These are phyloP conservation scores for Ogataea paradorogensis DNA, from an alignment of 805 yeast genomes.

Conservation along the genomic window DNA sequence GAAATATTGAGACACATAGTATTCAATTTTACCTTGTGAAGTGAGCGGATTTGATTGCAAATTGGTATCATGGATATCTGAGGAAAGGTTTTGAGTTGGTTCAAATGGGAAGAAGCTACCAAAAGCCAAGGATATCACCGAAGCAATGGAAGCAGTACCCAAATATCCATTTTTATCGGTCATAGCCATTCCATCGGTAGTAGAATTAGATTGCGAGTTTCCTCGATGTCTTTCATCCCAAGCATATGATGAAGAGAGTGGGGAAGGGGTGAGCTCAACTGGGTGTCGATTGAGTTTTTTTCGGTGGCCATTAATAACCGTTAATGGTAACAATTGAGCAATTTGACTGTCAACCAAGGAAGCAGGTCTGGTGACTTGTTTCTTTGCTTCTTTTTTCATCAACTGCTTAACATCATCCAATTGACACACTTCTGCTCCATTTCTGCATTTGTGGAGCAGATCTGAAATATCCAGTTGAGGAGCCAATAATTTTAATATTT, in stretches of 20 bases:
- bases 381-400: not conserved
- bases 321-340: constrained; percentile 13
- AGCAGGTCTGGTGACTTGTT: not conserved
- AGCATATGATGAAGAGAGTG: constrained; percentile 1
- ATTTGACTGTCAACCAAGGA: constrained; percentile 6
- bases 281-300: not conserved
- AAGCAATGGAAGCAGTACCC: constrained; percentile 15
- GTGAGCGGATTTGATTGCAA: constrained; percentile 2
- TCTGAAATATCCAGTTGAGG: constrained; percentile 10
- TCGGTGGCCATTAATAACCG: constrained; percentile 3
- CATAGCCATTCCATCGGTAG: constrained; percentile 18
- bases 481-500: constrained; percentile 2
- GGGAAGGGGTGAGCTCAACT: constrained; percentile 1
- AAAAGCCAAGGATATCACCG: constrained; percentile 12
- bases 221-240: constrained; percentile 11
- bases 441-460: constrained; percentile 6
- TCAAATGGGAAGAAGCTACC: constrained; percentile 10
- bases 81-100: not conserved
- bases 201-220: not conserved
- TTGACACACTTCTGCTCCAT: not conserved
- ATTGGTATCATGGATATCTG: not conserved
- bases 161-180: constrained; percentile 16
- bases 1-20: constrained; percentile 12
- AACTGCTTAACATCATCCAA: not conserved
- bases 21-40: constrained; percentile 5